These are phyloP conservation scores for Acanthamoeba lenticulata DNA, from an alignment of 208 protist genomes.

Conservation along the genomic window DNA sequence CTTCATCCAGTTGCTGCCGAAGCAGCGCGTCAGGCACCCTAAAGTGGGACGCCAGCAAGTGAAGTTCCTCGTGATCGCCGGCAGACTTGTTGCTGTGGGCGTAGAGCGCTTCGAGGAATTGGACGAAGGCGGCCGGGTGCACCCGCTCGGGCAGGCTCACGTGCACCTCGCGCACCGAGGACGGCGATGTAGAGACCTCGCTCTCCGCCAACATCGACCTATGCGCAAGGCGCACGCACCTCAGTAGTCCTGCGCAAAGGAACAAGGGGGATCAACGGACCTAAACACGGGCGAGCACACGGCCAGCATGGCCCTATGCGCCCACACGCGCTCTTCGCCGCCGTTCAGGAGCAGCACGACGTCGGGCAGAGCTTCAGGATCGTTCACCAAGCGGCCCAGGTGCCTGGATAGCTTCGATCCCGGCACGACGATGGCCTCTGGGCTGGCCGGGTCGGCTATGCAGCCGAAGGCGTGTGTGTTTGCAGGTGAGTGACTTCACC, in stretches of 20 bases:
- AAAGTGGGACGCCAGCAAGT: background rate
- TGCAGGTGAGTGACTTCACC: background rate
- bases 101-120: background rate
- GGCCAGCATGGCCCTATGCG: background rate
- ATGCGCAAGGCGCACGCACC: no score
- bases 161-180: no score
- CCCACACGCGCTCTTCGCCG: background rate
- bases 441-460: background rate
- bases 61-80: background rate
- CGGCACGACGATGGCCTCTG: background rate
- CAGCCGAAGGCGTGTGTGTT: background rate
- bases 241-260: background rate
- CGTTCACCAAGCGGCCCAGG: background rate
- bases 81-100: background rate
- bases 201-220: no score
- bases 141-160: background rate
- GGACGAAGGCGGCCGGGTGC: background rate
- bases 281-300: background rate
- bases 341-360: background rate
- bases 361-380: background rate
- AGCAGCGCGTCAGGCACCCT: background rate
- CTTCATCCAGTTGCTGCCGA: background rate
- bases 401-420: background rate
- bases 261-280: background rate
- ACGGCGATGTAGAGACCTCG: no score